Evolutionary conservation across 1,139 yeast species (phyloP).

Genomic region (Kodamaea plutei): DNA sequence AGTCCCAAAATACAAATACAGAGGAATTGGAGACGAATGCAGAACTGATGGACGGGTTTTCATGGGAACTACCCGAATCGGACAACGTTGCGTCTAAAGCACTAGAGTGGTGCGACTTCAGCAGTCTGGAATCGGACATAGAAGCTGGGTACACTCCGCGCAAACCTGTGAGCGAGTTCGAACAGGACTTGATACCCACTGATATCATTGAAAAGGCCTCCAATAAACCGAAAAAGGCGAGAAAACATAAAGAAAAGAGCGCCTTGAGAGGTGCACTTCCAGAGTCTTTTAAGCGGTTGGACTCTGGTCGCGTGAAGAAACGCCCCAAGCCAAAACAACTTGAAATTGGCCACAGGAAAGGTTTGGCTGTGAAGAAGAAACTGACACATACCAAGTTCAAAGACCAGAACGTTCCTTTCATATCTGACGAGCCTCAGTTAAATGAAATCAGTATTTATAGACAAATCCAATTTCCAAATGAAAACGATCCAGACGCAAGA

Average conservation of each 20-base stretch:
- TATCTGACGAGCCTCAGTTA: no score
- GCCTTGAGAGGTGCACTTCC: conserved; percentile 37
- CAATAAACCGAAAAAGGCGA: no score
- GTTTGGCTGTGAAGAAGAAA: conserved; percentile 32
- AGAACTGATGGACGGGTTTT: no score
- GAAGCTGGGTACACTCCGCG: conserved; percentile 1
- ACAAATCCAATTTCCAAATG: background rate
- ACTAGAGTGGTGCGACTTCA: conserved; percentile 5
- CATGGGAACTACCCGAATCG: no score
- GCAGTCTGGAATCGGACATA: conserved; percentile 5
- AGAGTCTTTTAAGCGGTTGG: conserved; percentile 34
- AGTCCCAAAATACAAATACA: no score
- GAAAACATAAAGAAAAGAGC: conserved; percentile 24
- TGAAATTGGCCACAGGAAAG: conserved; percentile 25
- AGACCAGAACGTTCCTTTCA: background rate
- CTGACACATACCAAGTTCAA: no score
- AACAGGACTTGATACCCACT: no score
- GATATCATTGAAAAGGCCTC: no score
- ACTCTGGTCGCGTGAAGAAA: conserved; percentile 19
- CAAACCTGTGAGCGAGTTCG: no score
- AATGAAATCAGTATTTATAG: no score
- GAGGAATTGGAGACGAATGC: no score
- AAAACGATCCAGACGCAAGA: background rate
- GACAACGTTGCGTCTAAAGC: no score
- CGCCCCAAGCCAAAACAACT: conserved; percentile 1